A percentile compares a stretch with the other conserved stretches of the same genome.
Evolutionary conservation across 208 protist genomes (phyloP).

Genomic region (Spironucleus salmonicida): DNA sequence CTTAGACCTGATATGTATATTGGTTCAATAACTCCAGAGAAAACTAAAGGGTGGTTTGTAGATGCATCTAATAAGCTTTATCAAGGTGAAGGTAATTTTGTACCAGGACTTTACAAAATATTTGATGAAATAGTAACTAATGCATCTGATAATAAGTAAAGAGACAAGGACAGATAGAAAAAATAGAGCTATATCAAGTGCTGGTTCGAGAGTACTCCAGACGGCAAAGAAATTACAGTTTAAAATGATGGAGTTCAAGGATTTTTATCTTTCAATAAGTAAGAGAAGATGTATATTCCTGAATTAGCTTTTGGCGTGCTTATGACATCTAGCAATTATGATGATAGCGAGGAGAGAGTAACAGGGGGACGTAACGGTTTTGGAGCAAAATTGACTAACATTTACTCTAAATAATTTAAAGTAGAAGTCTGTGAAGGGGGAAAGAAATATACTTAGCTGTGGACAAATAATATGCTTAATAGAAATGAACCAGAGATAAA

Average conservation of each 20-base stretch:
- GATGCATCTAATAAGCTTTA: slow-evolving; percentile 50
- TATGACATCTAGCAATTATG: slow-evolving; percentile 92
- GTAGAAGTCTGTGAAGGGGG: slow-evolving; percentile 70
- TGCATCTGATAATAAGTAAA: slow-evolving; percentile 95
- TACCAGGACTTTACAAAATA: slow-evolving; percentile 92
- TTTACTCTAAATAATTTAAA: slow-evolving; percentile 77
- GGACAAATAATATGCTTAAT: slow-evolving; percentile 83
- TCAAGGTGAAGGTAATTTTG: not conserved
- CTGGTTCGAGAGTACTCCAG: slow-evolving; percentile 15
- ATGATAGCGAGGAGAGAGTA: slow-evolving; percentile 86
- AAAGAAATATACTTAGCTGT: slow-evolving; percentile 62
- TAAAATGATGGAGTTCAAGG: slow-evolving; percentile 79
- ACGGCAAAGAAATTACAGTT: slow-evolving; percentile 71
- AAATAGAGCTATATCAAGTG: slow-evolving; percentile 27
- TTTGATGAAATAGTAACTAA: slow-evolving; percentile 99
- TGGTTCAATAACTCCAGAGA: slow-evolving; percentile 66
- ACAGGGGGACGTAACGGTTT: slow-evolving; percentile 87
- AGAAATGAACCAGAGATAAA: slow-evolving; percentile 65
- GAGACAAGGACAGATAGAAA: slow-evolving; percentile 55
- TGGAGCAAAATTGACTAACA: slow-evolving; percentile 98
- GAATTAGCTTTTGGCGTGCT: slow-evolving; percentile 98
- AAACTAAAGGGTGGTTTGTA: slow-evolving; percentile 77
- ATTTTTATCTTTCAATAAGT: slow-evolving; percentile 5
- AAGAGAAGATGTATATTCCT: slow-evolving; percentile 73
- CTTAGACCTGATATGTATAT: slow-evolving; percentile 97